Conservation (phyloP, 768 basidiomycete species). For the Leccinum subgranulosum region DNA sequence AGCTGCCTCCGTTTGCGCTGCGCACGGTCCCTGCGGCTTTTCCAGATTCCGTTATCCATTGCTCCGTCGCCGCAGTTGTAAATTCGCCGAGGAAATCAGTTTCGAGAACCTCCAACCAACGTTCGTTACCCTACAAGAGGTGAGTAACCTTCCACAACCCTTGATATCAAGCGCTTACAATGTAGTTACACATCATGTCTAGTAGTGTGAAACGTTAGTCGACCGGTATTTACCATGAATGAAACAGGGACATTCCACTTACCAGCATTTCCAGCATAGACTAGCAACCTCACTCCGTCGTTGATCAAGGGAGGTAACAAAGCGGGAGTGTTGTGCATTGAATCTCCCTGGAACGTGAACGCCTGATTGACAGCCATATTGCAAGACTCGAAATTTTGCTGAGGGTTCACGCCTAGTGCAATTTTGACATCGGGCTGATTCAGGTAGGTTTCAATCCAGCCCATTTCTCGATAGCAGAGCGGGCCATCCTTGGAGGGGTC, state of each 20-base stretch:
- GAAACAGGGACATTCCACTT: slow-evolving; percentile 20
- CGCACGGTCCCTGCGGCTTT: slow-evolving; percentile 66
- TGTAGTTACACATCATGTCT: slow-evolving; percentile 89
- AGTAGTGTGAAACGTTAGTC: slow-evolving; percentile 14
- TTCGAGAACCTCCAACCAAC: slow-evolving; percentile 67
- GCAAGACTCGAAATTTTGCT: slow-evolving; percentile 63
- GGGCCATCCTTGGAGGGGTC: slow-evolving; percentile 67
- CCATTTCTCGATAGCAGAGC: slow-evolving; percentile 77
- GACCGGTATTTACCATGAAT: background rate
- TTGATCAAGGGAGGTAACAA: slow-evolving; percentile 81
- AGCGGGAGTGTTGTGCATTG: slow-evolving; percentile 75
- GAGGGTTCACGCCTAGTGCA: slow-evolving; percentile 69
- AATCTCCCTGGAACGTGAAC: slow-evolving; percentile 81
- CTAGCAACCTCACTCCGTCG: slow-evolving; percentile 76
- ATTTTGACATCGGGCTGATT: slow-evolving; percentile 75
- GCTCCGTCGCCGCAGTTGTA: slow-evolving; percentile 40
- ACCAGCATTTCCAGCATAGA: slow-evolving; percentile 89
- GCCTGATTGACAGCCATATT: slow-evolving; percentile 78
- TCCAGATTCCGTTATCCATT: slow-evolving; percentile 58
- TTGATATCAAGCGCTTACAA: slow-evolving; percentile 38
- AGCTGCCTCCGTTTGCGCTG: slow-evolving; percentile 60
- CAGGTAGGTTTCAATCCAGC: slow-evolving; percentile 87
- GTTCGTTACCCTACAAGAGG: slow-evolving; percentile 60
- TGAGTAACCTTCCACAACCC: background rate
- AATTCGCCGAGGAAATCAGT: slow-evolving; percentile 65